Percentiles rank a stretch among this genome's conserved stretches.
Conservation (phyloP, 352 stramenopile species). For the Pythium biforme region DNA sequence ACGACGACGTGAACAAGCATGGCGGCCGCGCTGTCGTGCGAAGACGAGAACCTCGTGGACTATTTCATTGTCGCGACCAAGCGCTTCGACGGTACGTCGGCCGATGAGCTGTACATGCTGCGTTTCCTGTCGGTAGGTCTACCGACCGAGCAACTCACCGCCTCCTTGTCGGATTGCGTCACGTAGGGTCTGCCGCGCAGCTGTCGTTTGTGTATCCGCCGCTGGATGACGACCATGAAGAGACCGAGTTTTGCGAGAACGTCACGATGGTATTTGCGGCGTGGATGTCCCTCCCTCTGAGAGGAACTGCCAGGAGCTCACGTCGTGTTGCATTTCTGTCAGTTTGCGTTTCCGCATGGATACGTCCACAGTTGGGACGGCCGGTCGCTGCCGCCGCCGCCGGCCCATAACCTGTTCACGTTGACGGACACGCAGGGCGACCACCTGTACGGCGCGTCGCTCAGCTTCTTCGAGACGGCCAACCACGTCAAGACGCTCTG, state of each 20-base stretch:
- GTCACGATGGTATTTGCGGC: constrained; percentile 53
- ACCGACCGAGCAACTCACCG: too few species aligned
- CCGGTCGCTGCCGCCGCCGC: constrained; percentile 33
- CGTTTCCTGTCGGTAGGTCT: not conserved
- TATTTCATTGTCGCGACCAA: constrained; percentile 46
- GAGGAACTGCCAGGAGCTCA: too few species aligned
- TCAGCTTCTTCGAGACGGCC: constrained; percentile 46
- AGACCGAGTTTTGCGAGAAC: constrained; percentile 46
- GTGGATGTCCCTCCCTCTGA: too few species aligned
- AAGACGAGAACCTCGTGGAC: constrained; percentile 35
- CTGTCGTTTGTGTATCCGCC: constrained; percentile 43
- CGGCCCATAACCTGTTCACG: constrained; percentile 51
- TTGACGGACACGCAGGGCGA: constrained; percentile 44
- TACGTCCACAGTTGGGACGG: constrained; percentile 36
- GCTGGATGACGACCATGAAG: constrained; percentile 24
- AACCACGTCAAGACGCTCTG: constrained; percentile 43
- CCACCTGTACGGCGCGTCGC: constrained; percentile 45
- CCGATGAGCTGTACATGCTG: not conserved
- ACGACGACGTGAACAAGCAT: not conserved
- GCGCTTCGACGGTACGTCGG: constrained; percentile 22
- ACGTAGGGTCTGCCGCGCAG: constrained; percentile 27
- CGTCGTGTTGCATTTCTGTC: too few species aligned
- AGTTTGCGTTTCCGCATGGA: constrained; percentile 55
- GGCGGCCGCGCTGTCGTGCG: constrained; percentile 9
- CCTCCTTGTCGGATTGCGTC: not conserved